phyloP scores from a whole-genome alignment of 2,329 filamentous ascomycete genomes.

The Trichoderma sp. region DNA sequence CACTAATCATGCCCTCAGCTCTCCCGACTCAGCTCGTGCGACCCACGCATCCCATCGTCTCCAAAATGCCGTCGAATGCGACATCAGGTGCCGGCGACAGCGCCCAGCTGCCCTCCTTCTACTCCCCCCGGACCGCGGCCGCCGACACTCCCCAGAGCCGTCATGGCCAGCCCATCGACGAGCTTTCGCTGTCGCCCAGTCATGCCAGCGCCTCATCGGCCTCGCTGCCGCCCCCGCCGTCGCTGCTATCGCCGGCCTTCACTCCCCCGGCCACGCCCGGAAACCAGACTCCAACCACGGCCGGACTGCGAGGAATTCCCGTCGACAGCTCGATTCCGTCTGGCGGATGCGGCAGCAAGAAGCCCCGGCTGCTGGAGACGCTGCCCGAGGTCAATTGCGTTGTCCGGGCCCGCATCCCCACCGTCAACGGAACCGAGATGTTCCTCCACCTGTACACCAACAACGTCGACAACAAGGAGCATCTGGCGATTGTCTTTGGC shows the following conservation, averaged over 20 bases:
- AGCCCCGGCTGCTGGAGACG: constrained; percentile 70
- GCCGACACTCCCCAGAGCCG: constrained; percentile 30
- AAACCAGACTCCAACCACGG: constrained; percentile 51
- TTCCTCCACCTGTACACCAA: constrained; percentile 95
- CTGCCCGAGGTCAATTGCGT: constrained; percentile 89
- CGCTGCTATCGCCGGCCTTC: constrained; percentile 84
- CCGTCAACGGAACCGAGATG: constrained; percentile 90
- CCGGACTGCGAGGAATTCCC: constrained; percentile 54
- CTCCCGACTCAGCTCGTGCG: constrained; percentile 16
- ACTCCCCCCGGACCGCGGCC: constrained; percentile 45
- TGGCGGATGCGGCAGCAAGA: constrained; percentile 63
- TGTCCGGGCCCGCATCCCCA: constrained; percentile 92
- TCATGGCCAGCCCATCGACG: constrained; percentile 37
- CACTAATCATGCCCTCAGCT: constrained; percentile 22
- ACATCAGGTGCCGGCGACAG: constrained; percentile 29
- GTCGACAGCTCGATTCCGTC: constrained; percentile 61
- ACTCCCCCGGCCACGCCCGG: constrained; percentile 70
- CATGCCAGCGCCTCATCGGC: constrained; percentile 22
- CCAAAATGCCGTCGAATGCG: constrained; percentile 20
- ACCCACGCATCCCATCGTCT: not conserved
- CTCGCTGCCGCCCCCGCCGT: constrained; percentile 52
- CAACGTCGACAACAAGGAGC: constrained; percentile 90
- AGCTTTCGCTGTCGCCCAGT: constrained; percentile 41
- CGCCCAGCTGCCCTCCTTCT: constrained; percentile 49
- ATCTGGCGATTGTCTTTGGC: constrained; percentile 95